Evolutionary conservation across 1,139 yeast species (phyloP), one percentile per base, ranked within the genome.

Genomic region (Nakaseomyces nivariensis): DNA sequence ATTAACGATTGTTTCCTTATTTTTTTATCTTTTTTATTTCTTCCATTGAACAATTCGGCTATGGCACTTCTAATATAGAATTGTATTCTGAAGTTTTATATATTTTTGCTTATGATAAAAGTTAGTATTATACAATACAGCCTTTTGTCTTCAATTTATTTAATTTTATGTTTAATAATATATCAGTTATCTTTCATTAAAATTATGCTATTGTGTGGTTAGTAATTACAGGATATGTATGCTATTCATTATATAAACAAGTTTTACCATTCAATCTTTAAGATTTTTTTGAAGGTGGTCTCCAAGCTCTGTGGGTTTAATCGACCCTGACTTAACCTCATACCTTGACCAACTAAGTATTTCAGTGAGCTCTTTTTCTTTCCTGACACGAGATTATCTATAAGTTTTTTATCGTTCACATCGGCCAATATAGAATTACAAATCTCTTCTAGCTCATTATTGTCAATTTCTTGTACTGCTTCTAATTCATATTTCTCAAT

Each of bases 261-360:
- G 50, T 25, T 42, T 52, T 49, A 51, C 54, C 54, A 65, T 41
- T 55, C 44, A 4, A 57, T 53, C 24, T 52, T 44, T 38, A 59
- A 45, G 32, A 67, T 46, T 41, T 56, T 54, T 55, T 72, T 72
- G 55, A 82, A 73, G 50, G 67, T 70, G 13, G 60, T 55, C 51
- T 75, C 76, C 50, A 82, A 72, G n/a, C 67, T 63, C 4, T 68
- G 67, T 0, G 88, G 77, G 42, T 74, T 71, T 4, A 82, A 74
- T 56, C 75, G 79, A 2, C 96, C 96, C 54, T 81, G 82, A 1
- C 87, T 77, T 52, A 74, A 71, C 57, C 80, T 77, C 96, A 94
- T 88, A 13, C 89, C 95, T 61, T 79, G 79, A 0, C 97, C 98
- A 3, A 92, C 75, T 51, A 92, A 70, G 60, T 74, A 89, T 60